Conservation (phyloP, 129 eudicot species). For the Centrapalus pauciflorus region DNA sequence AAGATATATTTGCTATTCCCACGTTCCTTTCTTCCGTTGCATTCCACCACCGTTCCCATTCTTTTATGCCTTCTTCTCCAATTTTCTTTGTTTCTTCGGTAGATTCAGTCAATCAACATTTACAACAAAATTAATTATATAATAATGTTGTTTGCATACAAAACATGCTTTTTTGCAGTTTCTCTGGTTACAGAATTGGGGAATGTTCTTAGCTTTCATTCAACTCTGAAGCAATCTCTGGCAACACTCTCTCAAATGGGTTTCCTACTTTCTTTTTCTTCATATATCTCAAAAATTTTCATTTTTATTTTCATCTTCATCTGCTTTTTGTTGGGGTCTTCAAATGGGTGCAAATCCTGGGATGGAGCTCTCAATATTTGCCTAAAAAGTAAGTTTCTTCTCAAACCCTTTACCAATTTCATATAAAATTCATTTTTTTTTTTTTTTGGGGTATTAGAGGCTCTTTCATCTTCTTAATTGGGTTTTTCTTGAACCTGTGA, state of each 20-base stretch:
- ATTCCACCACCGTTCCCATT: not conserved
- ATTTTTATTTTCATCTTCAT: not conserved
- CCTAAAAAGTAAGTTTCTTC: slow-evolving; percentile 1
- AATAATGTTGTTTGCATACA: slow-evolving; percentile 13
- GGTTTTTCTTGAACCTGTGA: not conserved
- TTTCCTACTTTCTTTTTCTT: not conserved
- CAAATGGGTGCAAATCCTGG: not conserved
- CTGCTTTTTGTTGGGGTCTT: not conserved
- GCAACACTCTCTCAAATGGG: not conserved
- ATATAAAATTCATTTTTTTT: not conserved
- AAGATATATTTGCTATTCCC: not conserved
- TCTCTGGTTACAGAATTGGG: slow-evolving; percentile 2
- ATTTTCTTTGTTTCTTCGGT: not conserved
- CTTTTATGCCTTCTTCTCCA: not conserved
- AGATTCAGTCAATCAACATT: not conserved
- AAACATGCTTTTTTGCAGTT: slow-evolving; percentile 10
- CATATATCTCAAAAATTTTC: not conserved
- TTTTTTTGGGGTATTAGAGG: not conserved
- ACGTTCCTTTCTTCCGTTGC: slow-evolving; percentile 19
- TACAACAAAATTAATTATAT: not conserved
- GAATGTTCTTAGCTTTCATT: slow-evolving; percentile 37
- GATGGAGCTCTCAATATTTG: slow-evolving; percentile 10
- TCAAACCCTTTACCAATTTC: not conserved
- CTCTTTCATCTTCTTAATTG: not conserved
- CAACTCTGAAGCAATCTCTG: slow-evolving; percentile 30